Percentiles rank a stretch among this genome's conserved stretches.
phyloP scores from a whole-genome alignment of 2,329 filamentous ascomycete species.

The Fusarium ramigenum region DNA sequence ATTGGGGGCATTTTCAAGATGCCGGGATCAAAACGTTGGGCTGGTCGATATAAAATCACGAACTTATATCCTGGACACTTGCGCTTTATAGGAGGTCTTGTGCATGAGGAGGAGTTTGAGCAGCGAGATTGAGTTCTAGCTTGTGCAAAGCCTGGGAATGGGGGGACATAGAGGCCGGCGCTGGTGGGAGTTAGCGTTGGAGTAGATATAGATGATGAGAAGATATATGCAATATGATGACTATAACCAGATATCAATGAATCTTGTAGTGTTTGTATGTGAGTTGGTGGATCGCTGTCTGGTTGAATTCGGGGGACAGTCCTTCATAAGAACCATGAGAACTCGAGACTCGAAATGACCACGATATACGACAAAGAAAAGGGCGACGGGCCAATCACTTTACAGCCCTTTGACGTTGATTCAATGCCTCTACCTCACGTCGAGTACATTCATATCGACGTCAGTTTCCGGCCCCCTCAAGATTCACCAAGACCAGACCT shows the following conservation, averaged over 20 bases:
- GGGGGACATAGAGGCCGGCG: conserved; percentile 2
- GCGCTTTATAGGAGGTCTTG: background rate
- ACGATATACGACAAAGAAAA: background rate
- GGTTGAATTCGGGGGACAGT: fast-evolving
- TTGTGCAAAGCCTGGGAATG: background rate
- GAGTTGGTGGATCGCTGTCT: background rate
- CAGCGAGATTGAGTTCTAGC: background rate
- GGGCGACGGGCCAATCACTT: no score
- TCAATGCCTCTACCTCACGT: fast-evolving
- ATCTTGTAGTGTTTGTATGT: background rate
- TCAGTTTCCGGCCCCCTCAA: background rate
- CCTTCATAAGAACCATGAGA: background rate
- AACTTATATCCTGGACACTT: conserved; percentile 22
- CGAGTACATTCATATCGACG: background rate
- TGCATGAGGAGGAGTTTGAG: background rate
- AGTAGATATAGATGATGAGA: conserved; percentile 23
- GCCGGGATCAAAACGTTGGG: conserved; percentile 35
- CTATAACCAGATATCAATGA: background rate
- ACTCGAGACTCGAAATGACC: background rate
- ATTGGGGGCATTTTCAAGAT: conserved; percentile 33
- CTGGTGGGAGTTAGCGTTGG: background rate
- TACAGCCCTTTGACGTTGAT: background rate
- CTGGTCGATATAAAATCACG: conserved; percentile 30
- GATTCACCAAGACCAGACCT: background rate
- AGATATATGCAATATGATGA: background rate